Evolutionary conservation across 345 rosid species (phyloP), one percentile per base, ranked within the genome.

Genomic region (Anacardium occidentale): DNA sequence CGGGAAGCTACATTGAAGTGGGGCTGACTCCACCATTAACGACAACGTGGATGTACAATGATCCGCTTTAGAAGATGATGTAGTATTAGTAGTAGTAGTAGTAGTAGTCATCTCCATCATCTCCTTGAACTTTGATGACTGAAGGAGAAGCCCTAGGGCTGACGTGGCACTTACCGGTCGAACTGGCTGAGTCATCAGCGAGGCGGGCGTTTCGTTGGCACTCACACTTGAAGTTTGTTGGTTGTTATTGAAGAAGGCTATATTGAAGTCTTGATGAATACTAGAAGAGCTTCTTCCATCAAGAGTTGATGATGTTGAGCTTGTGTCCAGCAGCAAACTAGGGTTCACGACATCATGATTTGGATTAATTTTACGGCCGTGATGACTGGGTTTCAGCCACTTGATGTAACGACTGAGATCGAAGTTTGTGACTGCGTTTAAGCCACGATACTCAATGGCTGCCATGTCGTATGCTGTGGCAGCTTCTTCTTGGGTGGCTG

Each of bases 401-500:
- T 83, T 84, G 79, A 89, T 83, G 75, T 94, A 94, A 67, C 96
- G 94, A 75, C 97, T 90, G 48, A 94, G 88, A 70, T 94, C 97
- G 70, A 94, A 94, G 79, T 94, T 94, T 1, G 98, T 94, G 68
- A 94, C 98, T 7, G 98, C 98, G 64, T 94, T 91, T 24, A 85
- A 82, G 58, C 98, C 97, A 29, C 98, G 92, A 76, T 94, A 90
- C 81, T 93, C 97, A 18, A 93, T 90, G 0, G 98, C 98, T 2
- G 98, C 98, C 79, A 93, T 83, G 32, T 94, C 98, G 54, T 94
- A 91, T 11, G 98, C 98, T 0, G 85, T 82, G 51, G 97, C 98
- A 20, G 97, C 98, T 85, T 94, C 98, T 78, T 94, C 98, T 74
- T 93, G 98, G 3, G 98, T 93, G 13, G 97, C 98, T 93, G 89